phyloP scores from a whole-genome alignment of 257 asterid genomes.

The Solanum pinnatisectum region DNA sequence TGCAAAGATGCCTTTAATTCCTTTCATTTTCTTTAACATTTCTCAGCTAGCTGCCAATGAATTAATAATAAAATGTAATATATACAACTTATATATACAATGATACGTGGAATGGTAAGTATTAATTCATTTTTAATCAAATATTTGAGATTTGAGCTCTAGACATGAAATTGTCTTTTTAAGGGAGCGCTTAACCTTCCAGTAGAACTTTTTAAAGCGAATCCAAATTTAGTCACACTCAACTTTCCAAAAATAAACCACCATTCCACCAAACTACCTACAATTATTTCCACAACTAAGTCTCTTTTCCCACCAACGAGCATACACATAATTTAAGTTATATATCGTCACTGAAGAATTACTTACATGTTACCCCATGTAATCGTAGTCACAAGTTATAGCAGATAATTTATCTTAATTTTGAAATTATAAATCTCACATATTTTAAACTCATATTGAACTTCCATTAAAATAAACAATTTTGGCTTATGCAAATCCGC shows the following conservation, averaged over 20 bases:
- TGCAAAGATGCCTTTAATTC: background rate
- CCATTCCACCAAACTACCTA: too few species aligned
- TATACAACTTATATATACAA: background rate
- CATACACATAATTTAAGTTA: background rate
- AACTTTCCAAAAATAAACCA: too few species aligned
- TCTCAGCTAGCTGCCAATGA: too few species aligned
- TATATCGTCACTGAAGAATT: background rate
- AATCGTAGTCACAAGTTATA: background rate
- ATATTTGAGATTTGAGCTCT: too few species aligned
- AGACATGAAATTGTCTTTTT: too few species aligned
- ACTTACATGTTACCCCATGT: background rate
- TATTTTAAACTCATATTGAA: background rate
- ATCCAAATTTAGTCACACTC: background rate
- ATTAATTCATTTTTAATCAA: too few species aligned
- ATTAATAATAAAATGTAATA: too few species aligned
- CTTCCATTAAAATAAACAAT: background rate
- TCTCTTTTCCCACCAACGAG: background rate
- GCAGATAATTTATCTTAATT: background rate
- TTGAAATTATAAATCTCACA: background rate
- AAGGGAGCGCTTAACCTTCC: too few species aligned
- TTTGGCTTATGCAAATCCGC: background rate
- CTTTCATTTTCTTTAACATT: too few species aligned
- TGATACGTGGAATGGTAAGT: too few species aligned
- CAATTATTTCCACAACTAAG: too few species aligned
- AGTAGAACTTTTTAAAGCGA: fast-evolving